Conservation (phyloP, 2,329 filamentous ascomycete genomes). For the Colletotrichum falcatum region DNA sequence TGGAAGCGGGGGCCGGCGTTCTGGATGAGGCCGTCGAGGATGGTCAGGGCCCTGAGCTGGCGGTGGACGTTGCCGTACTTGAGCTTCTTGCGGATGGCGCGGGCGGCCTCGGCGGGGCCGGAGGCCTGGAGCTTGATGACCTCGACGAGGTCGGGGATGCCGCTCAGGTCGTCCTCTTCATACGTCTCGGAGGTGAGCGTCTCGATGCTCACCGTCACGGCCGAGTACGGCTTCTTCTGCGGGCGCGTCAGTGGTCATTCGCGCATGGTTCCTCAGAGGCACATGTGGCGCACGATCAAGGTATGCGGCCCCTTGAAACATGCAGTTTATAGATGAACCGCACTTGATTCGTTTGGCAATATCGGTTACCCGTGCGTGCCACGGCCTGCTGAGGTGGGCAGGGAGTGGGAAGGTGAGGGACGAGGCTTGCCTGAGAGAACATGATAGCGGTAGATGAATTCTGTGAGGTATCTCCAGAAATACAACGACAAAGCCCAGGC, state of each 20-base stretch:
- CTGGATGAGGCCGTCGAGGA: conserved; percentile 93
- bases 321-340: not conserved
- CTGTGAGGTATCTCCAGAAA: not conserved
- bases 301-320: not conserved
- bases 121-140: conserved; percentile 90
- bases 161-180: conserved; percentile 90
- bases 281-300: not conserved
- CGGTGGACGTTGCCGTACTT: conserved; percentile 97
- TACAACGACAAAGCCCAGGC: not conserved
- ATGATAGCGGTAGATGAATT: not conserved
- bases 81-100: conserved; percentile 96
- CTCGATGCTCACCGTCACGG: conserved; percentile 93
- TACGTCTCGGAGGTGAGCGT: conserved; percentile 89
- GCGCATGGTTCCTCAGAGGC: not conserved
- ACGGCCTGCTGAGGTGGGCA: not conserved
- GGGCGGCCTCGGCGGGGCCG: conserved; percentile 88
- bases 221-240: conserved; percentile 83
- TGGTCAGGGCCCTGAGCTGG: conserved; percentile 87
- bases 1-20: conserved; percentile 93
- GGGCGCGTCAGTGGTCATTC: conserved; percentile 4
- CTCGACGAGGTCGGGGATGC: conserved; percentile 94
- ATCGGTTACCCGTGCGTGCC: conserved; percentile 6
- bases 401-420: conserved; percentile 7
- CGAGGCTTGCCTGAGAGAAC: conserved; percentile 32
- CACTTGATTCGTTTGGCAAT: not conserved